Conservation (phyloP, 2,329 filamentous ascomycete species). For the Fusarium agapanthi region DNA sequence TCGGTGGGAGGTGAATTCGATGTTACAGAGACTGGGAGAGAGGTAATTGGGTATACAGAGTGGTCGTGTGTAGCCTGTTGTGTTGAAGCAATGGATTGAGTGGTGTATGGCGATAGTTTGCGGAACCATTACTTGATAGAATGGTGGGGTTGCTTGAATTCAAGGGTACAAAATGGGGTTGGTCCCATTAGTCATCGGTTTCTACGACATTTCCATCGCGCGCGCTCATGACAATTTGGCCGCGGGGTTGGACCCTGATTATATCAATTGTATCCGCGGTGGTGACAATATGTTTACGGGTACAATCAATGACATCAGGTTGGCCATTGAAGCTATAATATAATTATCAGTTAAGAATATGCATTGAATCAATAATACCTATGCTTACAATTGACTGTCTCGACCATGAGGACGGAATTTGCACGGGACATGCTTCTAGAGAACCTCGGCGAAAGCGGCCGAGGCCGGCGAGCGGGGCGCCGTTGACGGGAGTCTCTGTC, state of each 20-base stretch:
- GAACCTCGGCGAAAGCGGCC: slow-evolving; percentile 38
- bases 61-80: slow-evolving; percentile 3
- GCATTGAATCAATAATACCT: neutral
- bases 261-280: neutral
- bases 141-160: slow-evolving; percentile 32
- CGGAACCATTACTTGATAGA: slow-evolving; percentile 38
- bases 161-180: slow-evolving; percentile 23
- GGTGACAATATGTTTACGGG: neutral
- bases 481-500: slow-evolving; percentile 21
- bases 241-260: slow-evolving; percentile 12
- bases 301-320: neutral
- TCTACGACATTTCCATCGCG: slow-evolving; percentile 20
- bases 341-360: too few relatives aligned
- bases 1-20: neutral
- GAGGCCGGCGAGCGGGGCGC: slow-evolving; percentile 27
- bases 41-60: neutral
- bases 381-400: neutral
- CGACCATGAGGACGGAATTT: neutral
- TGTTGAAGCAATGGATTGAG: slow-evolving; percentile 22
- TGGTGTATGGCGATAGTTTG: slow-evolving; percentile 39
- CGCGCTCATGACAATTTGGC: slow-evolving; percentile 19
- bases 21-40: neutral
- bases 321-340: neutral
- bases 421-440: neutral
- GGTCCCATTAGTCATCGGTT: slow-evolving; percentile 36